Evolutionary conservation across 768 basidiomycete species (phyloP).

Genomic region (Collybia sp.): DNA sequence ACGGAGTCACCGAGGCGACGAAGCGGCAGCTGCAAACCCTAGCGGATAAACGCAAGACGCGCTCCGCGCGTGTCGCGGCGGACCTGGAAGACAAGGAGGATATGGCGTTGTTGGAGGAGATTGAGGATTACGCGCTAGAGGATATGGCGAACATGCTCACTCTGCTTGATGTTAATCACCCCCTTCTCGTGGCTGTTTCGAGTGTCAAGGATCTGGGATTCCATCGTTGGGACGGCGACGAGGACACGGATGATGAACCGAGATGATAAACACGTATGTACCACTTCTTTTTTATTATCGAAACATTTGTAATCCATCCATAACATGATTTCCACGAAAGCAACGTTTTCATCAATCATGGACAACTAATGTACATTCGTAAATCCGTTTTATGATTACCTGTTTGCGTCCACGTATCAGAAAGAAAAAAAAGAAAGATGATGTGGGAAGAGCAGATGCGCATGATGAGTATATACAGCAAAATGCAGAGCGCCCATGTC

Average conservation of each 20-base stretch:
- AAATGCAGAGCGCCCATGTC: no score
- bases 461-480: no score
- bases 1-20: conserved; percentile 60
- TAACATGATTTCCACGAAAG: no score
- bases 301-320: no score
- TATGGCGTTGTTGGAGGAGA: conserved; percentile 69
- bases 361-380: no score
- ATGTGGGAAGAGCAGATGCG: no score
- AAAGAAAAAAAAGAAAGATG: no score
- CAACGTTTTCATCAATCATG: no score
- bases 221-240: conserved; percentile 43
- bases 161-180: conserved; percentile 53
- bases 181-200: conserved; percentile 63
- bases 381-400: no score
- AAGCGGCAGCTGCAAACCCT: conserved; percentile 65
- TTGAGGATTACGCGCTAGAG: conserved; percentile 78
- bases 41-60: conserved; percentile 61
- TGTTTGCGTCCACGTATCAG: no score
- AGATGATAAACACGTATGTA: no score
- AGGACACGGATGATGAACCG: conserved; percentile 32
- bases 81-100: conserved; percentile 55
- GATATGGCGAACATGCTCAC: conserved; percentile 68
- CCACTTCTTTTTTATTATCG: no score
- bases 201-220: conserved; percentile 70
- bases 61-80: conserved; percentile 32